Evolutionary conservation across 371 early-diverging fungal species (phyloP), one percentile per base, ranked within the genome.

Genomic region (Fennellomyces sp.): DNA sequence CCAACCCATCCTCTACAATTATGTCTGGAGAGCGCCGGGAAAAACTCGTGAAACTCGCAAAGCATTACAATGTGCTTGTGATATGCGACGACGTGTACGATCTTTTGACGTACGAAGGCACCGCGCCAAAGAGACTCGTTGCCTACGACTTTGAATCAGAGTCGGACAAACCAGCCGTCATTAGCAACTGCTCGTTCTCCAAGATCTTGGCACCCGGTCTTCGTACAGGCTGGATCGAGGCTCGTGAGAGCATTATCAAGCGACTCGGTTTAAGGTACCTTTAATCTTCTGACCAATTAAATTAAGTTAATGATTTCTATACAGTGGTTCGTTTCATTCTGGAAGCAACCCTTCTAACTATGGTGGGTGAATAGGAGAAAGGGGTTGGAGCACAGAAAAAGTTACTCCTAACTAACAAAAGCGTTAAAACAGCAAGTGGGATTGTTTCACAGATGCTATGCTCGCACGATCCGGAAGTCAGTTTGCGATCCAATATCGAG

Each of bases 21-120:
- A 58, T 86, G 19, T 61, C 77, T 4, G 26, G 33, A 13, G 66
- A 68, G 17, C 70, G 75, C 7, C 65, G 87, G 7, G n/a, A 54
- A 15, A 45, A 57, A 29, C 53, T 87, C 4, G 75, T 84, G 3
- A 60, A 72, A 29, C 48, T 88, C 5, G 88, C 82, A 2, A 54
- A 67, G 11, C 31, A 75, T 31, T 73, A 84, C 60, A 76, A 87
- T 39, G 64, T 88, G 6, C 60, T 88, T 26, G 61, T 88, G 21
- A 70, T 88, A 2, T 86, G 86, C 55, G 88, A 88, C 58, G 88
- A 88, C 68, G 84, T 88, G 0, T 88, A 88, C 55, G 81, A 84
- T 48, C 58, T 84, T 26, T 60, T 86, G 52, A 77, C 70, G 0
- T 83, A 64, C 52, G 50, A 65, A 51, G 62, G 59, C 0, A 39